A percentile compares a stretch with the other conserved stretches of the same genome.
Evolutionary conservation across 129 eudicot genomes (phyloP).

Genomic region (Centrapalus pauciflorus): DNA sequence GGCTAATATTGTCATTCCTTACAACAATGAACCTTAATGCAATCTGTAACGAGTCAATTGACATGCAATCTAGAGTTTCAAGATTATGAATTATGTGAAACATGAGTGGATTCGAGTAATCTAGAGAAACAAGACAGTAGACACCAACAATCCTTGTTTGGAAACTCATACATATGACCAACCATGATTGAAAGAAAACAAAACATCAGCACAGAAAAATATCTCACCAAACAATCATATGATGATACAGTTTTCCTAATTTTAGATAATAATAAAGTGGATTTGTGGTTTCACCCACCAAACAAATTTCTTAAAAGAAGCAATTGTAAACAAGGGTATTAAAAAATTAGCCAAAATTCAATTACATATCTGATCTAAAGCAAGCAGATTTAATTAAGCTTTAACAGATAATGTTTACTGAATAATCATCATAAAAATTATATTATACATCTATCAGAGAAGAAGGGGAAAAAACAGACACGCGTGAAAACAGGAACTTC

Average conservation of each 20-base stretch:
- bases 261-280: constrained; percentile 14
- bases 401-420: neutral
- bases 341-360: constrained; percentile 3
- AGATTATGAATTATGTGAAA: neutral
- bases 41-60: neutral
- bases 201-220: constrained; percentile 8
- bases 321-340: constrained; percentile 1
- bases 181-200: neutral
- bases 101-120: neutral
- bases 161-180: neutral
- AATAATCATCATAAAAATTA: neutral
- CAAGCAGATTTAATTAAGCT: constrained; percentile 6
- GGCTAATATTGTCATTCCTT: too few relatives aligned
- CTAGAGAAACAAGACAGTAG: neutral
- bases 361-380: constrained; percentile 11
- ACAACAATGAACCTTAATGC: neutral
- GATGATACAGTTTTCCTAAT: constrained; percentile 7
- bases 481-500: neutral
- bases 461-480: neutral
- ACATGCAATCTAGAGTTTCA: neutral
- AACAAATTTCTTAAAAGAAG: constrained; percentile 10
- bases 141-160: neutral
- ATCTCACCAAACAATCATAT: constrained; percentile 25
- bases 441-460: too few relatives aligned
- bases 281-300: constrained; percentile 28